Percentiles rank a stretch among this genome's conserved stretches.
These are phyloP conservation scores for Ilyonectria destructans DNA, from an alignment of 2,329 filamentous ascomycete species.

Conservation along the genomic window DNA sequence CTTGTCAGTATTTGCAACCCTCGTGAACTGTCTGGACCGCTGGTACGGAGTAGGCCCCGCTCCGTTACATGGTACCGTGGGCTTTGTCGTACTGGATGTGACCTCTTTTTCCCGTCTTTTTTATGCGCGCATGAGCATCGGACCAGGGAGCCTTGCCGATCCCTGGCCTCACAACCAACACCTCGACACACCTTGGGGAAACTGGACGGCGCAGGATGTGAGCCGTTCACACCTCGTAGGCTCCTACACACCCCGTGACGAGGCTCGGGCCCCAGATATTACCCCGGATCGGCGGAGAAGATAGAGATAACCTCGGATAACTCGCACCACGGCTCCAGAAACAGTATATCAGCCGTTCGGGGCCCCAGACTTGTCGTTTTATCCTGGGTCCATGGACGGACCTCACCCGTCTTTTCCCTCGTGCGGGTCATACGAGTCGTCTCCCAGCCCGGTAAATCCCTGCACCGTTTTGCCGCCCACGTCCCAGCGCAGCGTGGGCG, in stretches of 20 bases:
- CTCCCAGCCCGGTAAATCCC: slow-evolving; percentile 10
- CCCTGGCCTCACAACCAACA: background rate
- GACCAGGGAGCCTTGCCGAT: background rate
- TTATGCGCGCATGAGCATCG: slow-evolving; percentile 9
- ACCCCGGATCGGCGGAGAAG: slow-evolving; percentile 38
- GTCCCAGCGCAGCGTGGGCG: background rate
- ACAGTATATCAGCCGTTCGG: slow-evolving; percentile 35
- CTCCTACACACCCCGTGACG: background rate
- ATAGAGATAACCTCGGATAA: slow-evolving; percentile 35
- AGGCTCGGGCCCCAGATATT: slow-evolving; percentile 26
- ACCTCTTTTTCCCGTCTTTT: background rate
- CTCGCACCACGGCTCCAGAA: slow-evolving; percentile 24
- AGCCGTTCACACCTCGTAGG: background rate
- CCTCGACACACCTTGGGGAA: background rate
- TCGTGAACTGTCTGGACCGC: slow-evolving; percentile 5
- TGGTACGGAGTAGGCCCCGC: background rate
- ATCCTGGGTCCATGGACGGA: slow-evolving; percentile 17
- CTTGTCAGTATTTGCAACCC: slow-evolving; percentile 2
- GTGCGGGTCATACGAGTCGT: slow-evolving; percentile 33
- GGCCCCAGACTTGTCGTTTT: slow-evolving; percentile 34
- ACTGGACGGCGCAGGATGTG: background rate
- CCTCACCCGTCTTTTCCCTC: slow-evolving; percentile 4
- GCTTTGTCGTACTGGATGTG: slow-evolving; percentile 1
- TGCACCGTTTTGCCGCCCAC: slow-evolving; percentile 26
- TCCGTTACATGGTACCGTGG: slow-evolving; percentile 9